Evolutionary conservation across 306 rosid genomes (phyloP).

Genomic region (Urtica urens): DNA sequence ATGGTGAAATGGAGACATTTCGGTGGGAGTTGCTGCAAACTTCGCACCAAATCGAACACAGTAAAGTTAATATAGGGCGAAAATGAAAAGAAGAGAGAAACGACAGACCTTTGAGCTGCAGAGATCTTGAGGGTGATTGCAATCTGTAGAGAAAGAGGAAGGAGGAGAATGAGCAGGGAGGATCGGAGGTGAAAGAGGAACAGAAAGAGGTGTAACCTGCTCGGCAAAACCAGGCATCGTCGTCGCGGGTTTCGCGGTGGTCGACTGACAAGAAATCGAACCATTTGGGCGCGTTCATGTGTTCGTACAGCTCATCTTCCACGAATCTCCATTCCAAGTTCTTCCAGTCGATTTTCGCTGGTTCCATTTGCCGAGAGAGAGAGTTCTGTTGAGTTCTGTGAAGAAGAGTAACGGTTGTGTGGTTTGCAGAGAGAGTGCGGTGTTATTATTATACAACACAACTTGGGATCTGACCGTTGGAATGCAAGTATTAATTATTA

Average conservation of each 20-base stretch:
- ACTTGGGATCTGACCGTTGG: slow-evolving; percentile 83
- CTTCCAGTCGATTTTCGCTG: slow-evolving; percentile 93
- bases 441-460: too few relatives aligned
- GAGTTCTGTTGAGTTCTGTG: slow-evolving; percentile 17
- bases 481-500: neutral
- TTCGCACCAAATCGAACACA: too few relatives aligned
- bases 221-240: slow-evolving; percentile 84
- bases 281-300: slow-evolving; percentile 89
- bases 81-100: too few relatives aligned
- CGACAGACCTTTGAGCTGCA: too few relatives aligned
- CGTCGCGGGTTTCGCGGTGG: slow-evolving; percentile 24
- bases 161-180: neutral
- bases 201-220: slow-evolving; percentile 33
- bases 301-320: slow-evolving; percentile 64
- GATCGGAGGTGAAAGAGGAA: neutral
- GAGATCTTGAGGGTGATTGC: slow-evolving; percentile 87
- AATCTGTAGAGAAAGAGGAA: slow-evolving; percentile 30
- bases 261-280: slow-evolving; percentile 61
- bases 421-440: neutral
- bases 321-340: slow-evolving; percentile 65
- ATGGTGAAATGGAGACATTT: neutral
- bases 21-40: too few relatives aligned
- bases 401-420: slow-evolving; percentile 35
- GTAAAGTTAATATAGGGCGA: too few relatives aligned
- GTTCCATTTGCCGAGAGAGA: slow-evolving; percentile 48